A percentile compares a stretch with the other conserved stretches of the same genome.
These are phyloP conservation scores for Nepenthes gracilis DNA, from an alignment of 148 eudicot species.

Conservation along the genomic window DNA sequence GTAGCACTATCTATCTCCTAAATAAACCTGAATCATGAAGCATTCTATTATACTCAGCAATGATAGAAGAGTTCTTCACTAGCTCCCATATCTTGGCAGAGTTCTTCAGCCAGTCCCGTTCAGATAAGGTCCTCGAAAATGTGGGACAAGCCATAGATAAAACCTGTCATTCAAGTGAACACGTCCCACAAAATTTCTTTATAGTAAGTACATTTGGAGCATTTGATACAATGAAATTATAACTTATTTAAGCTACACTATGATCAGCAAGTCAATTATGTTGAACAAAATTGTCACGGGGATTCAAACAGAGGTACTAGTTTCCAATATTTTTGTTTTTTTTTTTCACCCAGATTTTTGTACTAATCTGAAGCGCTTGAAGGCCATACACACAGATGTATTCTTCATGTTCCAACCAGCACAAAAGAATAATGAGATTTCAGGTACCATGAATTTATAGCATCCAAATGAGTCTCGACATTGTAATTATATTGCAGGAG, in stretches of 20 bases:
- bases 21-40: conserved; percentile 64
- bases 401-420: too few relatives aligned
- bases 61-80: conserved; percentile 54
- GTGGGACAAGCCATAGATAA: conserved; percentile 56
- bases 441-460: too few relatives aligned
- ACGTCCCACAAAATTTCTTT: not conserved
- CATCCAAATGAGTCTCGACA: too few relatives aligned
- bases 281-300: too few relatives aligned
- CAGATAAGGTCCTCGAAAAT: conserved; percentile 65
- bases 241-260: not conserved
- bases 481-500: too few relatives aligned
- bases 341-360: too few relatives aligned
- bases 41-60: conserved; percentile 54
- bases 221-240: not conserved
- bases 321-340: too few relatives aligned
- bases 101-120: conserved; percentile 85
- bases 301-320: too few relatives aligned
- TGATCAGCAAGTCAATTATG: too few relatives aligned
- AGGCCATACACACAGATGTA: too few relatives aligned
- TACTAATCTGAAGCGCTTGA: too few relatives aligned
- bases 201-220: not conserved
- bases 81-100: conserved; percentile 83
- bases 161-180: conserved; percentile 17
- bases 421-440: too few relatives aligned
- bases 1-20: conserved; percentile 28